Evolutionary conservation across 345 rosid species (phyloP), one percentile per base, ranked within the genome.

Genomic region (Cochlearia excelsa): DNA sequence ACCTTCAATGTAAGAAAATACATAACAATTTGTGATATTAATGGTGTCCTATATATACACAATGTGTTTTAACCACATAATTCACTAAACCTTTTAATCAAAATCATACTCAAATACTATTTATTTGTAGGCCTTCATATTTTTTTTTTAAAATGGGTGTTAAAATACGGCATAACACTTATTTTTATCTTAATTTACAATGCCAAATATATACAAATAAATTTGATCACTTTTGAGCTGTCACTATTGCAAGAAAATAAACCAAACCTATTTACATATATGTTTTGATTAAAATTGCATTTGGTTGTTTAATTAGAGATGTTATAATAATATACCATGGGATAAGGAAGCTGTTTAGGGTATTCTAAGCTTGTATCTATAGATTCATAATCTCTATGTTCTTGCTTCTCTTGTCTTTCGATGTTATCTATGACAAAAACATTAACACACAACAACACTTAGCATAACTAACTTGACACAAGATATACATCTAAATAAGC

Each of bases 321-420:
- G 23, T 16, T 16, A 16, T 16, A 16, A 16, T 16, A 16, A 16
- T 16, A 16, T 16, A 16, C 96, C 93, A 81, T 77, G 54, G 84
- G 11, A 39, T 61, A 50, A 68, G 72, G 61, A 46, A 68, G 38
- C n/a, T 49, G 72, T 51, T 78, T 60, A 45, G 80, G 79, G 49
- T 65, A 87, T 55, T 75, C 63, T 59, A 74, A 72, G 40, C 72
- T 72, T 51, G 79, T 70, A 55, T 82, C 67, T 29, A 76, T 48
- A 23, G 84, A 73, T 54, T 80, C 79, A 51, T 81, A 56, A 72
- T 80, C 96, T 49, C 69, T 62, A 35, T 69, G 78, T 40, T 82
- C 82, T 68, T 75, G 83, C 55, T 81, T 91, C 78, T 88, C 90
- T 68, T 68, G 82, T 61, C 74, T 75, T 63, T 74, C 82, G 46